These are phyloP conservation scores for Chrysophaeum taylorii DNA, from an alignment of 352 stramenopile genomes.

Conservation along the genomic window DNA sequence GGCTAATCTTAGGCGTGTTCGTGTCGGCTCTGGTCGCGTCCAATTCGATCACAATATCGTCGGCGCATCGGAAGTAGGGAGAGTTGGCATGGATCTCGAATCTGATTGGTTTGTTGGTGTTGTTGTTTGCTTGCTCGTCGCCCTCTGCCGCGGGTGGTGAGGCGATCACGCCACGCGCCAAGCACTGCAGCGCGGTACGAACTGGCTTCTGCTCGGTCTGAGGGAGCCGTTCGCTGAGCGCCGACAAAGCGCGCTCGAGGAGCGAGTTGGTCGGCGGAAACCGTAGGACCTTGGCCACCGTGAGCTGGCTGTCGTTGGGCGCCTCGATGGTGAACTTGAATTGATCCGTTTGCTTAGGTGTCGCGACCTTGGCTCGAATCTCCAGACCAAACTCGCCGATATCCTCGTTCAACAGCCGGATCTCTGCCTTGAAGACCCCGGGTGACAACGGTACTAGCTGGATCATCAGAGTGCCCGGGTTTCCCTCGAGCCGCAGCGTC, in stretches of 20 bases:
- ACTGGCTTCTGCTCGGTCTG: constrained; percentile 1
- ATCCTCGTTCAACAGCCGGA: constrained; percentile 77
- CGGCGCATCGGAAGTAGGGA: constrained; percentile 54
- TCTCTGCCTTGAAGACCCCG: constrained; percentile 70
- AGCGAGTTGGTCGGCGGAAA: constrained; percentile 63
- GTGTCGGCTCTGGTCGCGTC: constrained; percentile 16
- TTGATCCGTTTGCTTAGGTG: constrained; percentile 59
- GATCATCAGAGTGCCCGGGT: constrained; percentile 52
- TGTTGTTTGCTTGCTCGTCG: neutral
- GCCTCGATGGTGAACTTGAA: constrained; percentile 65
- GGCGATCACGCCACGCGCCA: neutral
- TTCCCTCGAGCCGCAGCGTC: constrained; percentile 26
- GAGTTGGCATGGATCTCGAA: constrained; percentile 70
- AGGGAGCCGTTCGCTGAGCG: constrained; percentile 54
- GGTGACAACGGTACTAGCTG: constrained; percentile 72
- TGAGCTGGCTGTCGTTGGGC: constrained; percentile 20
- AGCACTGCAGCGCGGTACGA: neutral
- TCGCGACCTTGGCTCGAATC: constrained; percentile 58
- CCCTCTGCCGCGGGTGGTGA: neutral
- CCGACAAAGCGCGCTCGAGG: constrained; percentile 55
- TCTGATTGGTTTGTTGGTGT: neutral
- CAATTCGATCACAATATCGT: neutral
- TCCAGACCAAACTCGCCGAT: constrained; percentile 86
- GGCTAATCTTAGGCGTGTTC: too few species aligned
- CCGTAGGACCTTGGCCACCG: constrained; percentile 38